A percentile compares a stretch with the other conserved stretches of the same genome.
Conservation (phyloP, 495 filamentous ascomycete genomes). For the Tuber magnatum region DNA sequence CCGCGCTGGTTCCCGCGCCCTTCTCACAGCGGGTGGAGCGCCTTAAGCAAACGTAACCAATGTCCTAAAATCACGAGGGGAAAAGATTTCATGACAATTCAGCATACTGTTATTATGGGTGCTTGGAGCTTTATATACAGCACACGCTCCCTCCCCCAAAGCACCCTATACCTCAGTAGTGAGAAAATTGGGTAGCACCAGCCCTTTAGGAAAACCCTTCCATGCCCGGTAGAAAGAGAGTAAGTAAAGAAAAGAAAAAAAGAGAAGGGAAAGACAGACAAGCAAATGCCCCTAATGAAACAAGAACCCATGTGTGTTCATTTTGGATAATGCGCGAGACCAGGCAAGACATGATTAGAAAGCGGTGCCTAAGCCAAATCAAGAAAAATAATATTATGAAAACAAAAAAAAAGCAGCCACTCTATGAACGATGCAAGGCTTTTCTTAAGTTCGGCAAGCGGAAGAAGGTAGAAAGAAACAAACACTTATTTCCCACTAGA, state of each 20-base stretch:
- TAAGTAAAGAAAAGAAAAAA: background rate
- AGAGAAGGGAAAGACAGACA: background rate
- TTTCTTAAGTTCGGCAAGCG: background rate
- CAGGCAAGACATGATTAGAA: background rate
- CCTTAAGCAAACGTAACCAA: background rate
- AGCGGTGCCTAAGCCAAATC: background rate
- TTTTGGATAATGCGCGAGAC: background rate
- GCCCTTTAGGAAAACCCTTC: background rate
- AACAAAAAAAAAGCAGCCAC: background rate
- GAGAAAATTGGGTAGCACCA: background rate
- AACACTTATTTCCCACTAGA: background rate
- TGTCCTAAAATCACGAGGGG: background rate
- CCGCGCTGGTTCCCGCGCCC: too few species aligned
- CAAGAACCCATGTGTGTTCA: background rate
- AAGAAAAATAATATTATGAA: background rate
- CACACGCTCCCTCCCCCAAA: background rate
- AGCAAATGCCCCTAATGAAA: background rate
- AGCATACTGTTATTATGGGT: background rate
- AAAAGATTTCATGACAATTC: conserved; percentile 2
- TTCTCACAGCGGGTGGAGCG: background rate
- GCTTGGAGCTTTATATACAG: conserved; percentile 2
- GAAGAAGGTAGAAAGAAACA: background rate
- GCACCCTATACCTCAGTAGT: background rate
- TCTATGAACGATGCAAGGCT: background rate
- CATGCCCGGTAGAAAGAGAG: background rate